Percentiles rank a stretch among this genome's conserved stretches.
Evolutionary conservation across 768 basidiomycete genomes (phyloP).

Genomic region (Trametes cinnabarina): DNA sequence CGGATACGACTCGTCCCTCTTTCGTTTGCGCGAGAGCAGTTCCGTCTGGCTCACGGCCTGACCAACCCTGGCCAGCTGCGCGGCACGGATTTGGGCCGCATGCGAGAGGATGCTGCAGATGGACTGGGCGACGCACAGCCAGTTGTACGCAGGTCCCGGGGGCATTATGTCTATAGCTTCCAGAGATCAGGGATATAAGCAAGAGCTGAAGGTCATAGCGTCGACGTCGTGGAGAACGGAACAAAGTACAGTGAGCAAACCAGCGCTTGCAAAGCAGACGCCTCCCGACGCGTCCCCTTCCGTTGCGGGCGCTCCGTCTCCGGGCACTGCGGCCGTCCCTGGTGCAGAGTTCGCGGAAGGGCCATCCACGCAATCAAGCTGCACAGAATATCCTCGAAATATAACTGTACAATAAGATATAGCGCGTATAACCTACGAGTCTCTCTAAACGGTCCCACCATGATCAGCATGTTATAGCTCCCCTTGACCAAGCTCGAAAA

Average conservation of each 20-base stretch:
- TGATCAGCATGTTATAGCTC: no score
- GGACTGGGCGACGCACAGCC: slow-evolving; percentile 65
- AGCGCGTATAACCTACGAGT: no score
- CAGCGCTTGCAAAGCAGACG: no score
- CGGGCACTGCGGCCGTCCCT: no score
- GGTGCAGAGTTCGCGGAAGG: no score
- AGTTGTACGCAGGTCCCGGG: slow-evolving; percentile 67
- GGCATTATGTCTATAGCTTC: slow-evolving; percentile 42
- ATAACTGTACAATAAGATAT: no score
- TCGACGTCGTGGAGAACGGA: not conserved
- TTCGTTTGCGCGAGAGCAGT: slow-evolving; percentile 7
- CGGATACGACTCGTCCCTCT: slow-evolving; percentile 1
- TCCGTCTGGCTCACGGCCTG: slow-evolving; percentile 25
- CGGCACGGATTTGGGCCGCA: slow-evolving; percentile 58
- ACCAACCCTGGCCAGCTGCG: slow-evolving; percentile 24
- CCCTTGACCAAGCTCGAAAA: no score
- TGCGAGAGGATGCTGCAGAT: slow-evolving; percentile 58
- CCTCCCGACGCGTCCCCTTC: not conserved
- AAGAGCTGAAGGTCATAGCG: not conserved
- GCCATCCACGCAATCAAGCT: no score
- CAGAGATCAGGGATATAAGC: not conserved
- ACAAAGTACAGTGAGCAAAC: no score
- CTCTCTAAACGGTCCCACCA: no score
- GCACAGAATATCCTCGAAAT: no score
- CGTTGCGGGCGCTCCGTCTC: not conserved